These are phyloP conservation scores for Rhodomyrtus psidioides DNA, from an alignment of 441 rosid species.

Conservation along the genomic window DNA sequence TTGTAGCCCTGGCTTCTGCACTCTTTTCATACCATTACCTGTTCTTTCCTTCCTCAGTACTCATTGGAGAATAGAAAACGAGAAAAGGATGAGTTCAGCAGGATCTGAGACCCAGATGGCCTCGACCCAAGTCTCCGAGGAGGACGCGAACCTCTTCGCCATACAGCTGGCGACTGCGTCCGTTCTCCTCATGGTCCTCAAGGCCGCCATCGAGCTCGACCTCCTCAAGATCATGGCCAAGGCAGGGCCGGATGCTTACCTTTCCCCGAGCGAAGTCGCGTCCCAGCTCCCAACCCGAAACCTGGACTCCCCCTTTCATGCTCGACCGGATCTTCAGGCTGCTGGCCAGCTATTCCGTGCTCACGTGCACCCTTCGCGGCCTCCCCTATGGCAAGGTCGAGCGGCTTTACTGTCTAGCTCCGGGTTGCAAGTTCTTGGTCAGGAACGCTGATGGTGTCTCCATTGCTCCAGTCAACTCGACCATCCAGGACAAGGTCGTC, in stretches of 20 bases:
- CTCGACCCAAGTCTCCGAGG: conserved; percentile 45
- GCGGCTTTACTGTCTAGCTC: conserved; percentile 49
- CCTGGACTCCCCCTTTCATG: conserved; percentile 55
- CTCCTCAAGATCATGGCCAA: conserved; percentile 57
- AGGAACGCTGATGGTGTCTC: conserved; percentile 72
- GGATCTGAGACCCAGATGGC: conserved; percentile 55
- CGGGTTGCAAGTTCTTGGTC: conserved; percentile 62
- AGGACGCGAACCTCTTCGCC: conserved; percentile 58
- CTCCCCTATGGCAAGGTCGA: conserved; percentile 40
- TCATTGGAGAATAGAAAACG: no score
- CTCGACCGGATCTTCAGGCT: conserved; percentile 62
- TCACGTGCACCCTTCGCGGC: conserved; percentile 32
- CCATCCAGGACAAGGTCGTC: conserved; percentile 72
- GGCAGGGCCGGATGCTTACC: conserved; percentile 34
- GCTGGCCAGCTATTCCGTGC: conserved; percentile 46
- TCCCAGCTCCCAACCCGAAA: conserved; percentile 45
- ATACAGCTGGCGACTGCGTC: conserved; percentile 61
- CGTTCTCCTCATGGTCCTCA: conserved; percentile 67
- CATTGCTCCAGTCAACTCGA: conserved; percentile 29
- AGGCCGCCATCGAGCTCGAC: conserved; percentile 27
- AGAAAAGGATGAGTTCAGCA: conserved; percentile 38
- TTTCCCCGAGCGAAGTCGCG: conserved; percentile 51
- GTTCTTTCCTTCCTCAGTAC: no score
- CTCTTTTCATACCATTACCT: no score
- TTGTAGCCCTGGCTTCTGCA: no score